Evolutionary conservation across 177 flowering plant species (phyloP).

Genomic region (Tripterygium wilfordii): DNA sequence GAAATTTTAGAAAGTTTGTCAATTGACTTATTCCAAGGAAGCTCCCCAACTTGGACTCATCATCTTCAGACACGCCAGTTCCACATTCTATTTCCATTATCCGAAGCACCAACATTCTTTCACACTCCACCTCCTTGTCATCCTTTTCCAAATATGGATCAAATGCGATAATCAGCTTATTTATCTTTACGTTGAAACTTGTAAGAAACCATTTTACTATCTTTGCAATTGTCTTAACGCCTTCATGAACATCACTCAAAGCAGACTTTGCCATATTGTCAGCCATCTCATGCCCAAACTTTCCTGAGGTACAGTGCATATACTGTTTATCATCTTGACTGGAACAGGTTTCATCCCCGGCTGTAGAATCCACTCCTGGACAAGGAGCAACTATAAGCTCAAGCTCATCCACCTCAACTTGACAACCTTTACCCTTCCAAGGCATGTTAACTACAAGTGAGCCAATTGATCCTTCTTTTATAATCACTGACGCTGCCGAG

Average conservation of each 20-base stretch:
- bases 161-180: slow-evolving; percentile 69
- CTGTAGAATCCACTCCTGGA: slow-evolving; percentile 6
- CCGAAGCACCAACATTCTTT: slow-evolving; percentile 53
- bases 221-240: slow-evolving; percentile 88
- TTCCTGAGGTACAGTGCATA: slow-evolving; percentile 19
- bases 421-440: slow-evolving; percentile 68
- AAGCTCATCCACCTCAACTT: slow-evolving; percentile 80
- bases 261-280: slow-evolving; percentile 20
- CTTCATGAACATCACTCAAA: slow-evolving; percentile 74
- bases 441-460: slow-evolving; percentile 67
- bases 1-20: slow-evolving; percentile 66
- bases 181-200: slow-evolving; percentile 70
- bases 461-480: slow-evolving; percentile 91
- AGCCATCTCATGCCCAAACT: slow-evolving; percentile 23
- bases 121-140: slow-evolving; percentile 23
- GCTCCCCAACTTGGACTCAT: slow-evolving; percentile 24
- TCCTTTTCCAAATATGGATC: slow-evolving; percentile 49
- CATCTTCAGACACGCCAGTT: slow-evolving; percentile 62
- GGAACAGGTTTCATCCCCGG: slow-evolving; percentile 20
- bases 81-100: slow-evolving; percentile 71
- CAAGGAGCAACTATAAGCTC: slow-evolving; percentile 70
- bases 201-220: slow-evolving; percentile 85
- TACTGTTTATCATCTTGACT: slow-evolving; percentile 18
- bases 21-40: slow-evolving; percentile 61
- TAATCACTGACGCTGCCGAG: slow-evolving; percentile 35